These are phyloP conservation scores for Lasiodiplodia gonubiensis DNA, from an alignment of 2,329 filamentous ascomycete genomes.

Conservation along the genomic window DNA sequence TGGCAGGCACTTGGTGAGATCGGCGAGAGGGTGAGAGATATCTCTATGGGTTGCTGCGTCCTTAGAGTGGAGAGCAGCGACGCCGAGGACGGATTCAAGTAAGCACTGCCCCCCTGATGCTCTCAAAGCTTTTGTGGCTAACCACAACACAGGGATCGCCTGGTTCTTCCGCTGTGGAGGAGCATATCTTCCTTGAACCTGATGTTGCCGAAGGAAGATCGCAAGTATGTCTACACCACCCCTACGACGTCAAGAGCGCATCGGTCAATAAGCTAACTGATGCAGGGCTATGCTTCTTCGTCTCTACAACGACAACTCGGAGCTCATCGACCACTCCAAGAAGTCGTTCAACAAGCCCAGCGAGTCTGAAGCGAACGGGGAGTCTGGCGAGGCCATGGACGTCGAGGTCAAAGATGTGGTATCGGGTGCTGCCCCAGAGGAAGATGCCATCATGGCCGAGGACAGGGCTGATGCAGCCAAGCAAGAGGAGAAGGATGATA, in stretches of 20 bases:
- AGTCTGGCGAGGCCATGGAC: conserved; percentile 11
- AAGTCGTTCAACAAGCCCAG: conserved; percentile 37
- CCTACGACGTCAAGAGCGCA: not conserved
- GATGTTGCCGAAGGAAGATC: conserved; percentile 97
- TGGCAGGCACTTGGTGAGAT: conserved; percentile 85
- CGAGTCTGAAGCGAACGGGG: conserved; percentile 6
- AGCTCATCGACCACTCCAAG: conserved; percentile 72
- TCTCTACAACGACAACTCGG: conserved; percentile 87
- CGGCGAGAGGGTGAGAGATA: conserved; percentile 77
- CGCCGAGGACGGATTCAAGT: conserved; percentile 62
- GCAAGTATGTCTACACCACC: conserved; percentile 52
- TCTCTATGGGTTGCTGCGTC: conserved; percentile 91
- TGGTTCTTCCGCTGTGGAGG: conserved; percentile 93
- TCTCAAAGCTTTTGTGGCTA: conserved; percentile 4
- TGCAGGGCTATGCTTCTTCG: conserved; percentile 81
- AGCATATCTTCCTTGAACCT: conserved; percentile 90
- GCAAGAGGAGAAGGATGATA: conserved; percentile 21
- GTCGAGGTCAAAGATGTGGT: conserved; percentile 15
- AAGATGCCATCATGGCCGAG: conserved; percentile 21
- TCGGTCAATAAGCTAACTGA: not conserved
- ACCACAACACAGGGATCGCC: conserved; percentile 64
- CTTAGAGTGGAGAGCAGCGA: conserved; percentile 80
- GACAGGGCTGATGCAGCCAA: conserved; percentile 10
- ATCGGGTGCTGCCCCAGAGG: not conserved
- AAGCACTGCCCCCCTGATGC: conserved; percentile 34